These are phyloP conservation scores for Coprinopsis cinerea DNA, from an alignment of 768 basidiomycete species.

Conservation along the genomic window DNA sequence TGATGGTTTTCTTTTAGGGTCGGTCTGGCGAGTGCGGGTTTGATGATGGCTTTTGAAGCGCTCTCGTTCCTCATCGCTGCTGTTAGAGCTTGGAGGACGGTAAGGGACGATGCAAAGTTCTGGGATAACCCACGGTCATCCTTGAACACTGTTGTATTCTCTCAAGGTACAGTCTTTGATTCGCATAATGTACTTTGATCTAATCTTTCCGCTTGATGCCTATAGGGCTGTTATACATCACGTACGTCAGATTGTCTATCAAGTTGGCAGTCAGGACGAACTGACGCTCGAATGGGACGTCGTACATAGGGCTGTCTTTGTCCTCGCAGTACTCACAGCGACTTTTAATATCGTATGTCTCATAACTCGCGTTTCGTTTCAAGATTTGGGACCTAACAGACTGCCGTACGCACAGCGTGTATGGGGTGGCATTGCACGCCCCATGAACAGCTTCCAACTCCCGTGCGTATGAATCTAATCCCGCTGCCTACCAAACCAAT, in stretches of 20 bases:
- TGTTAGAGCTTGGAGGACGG: conserved; percentile 4
- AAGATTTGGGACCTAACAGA: not conserved
- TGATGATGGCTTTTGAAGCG: conserved; percentile 6
- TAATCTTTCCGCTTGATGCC: not conserved
- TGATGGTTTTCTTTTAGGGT: no score
- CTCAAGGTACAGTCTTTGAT: conserved; percentile 8
- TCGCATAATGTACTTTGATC: not conserved
- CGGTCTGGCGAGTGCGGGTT: not conserved
- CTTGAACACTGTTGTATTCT: conserved; percentile 8
- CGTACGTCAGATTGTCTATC: no score
- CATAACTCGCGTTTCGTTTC: not conserved
- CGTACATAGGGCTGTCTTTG: conserved; percentile 2
- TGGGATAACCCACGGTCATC: conserved; percentile 1
- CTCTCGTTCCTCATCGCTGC: conserved; percentile 3
- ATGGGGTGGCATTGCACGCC: not conserved
- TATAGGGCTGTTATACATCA: conserved; percentile 7
- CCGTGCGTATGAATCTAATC: not conserved
- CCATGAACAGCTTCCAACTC: conserved; percentile 8
- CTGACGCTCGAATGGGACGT: not conserved
- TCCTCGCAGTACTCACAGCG: not conserved
- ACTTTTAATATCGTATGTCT: conserved; percentile 6
- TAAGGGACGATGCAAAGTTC: conserved; percentile 3
- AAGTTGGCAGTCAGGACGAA: no score
- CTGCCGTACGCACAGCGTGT: not conserved
- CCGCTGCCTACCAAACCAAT: not conserved